Evolutionary conservation across 176 grass and related monocot genomes (phyloP), one percentile per base, ranked within the genome.

Genomic region (Guadua angustifolia): DNA sequence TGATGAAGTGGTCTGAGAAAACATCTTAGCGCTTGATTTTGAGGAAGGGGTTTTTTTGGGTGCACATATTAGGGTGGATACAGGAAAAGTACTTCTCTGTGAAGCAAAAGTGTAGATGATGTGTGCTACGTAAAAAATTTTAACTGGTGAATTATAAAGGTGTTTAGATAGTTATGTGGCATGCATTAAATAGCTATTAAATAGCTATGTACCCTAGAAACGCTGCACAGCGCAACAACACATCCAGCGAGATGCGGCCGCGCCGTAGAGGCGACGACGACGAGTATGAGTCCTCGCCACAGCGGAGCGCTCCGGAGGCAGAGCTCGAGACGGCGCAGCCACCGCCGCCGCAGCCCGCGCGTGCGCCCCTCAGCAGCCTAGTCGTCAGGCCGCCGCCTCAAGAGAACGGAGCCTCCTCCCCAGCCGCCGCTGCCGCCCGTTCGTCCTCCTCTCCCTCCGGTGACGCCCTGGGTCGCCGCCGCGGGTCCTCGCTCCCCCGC

Each of bases 221-320:
- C 32, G 43, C 42, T 13, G 77, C 65, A 33, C 75, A 52, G 32
- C 86, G 60, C 75, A 24, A 35, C 84, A 0, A 15, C 67, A 39
- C 43, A 3, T 46, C 51, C 22, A 12, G 22, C 69, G 47, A 21
- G 89, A 91, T 91, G 89, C 74, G 89, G 72, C 89, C 89, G 21
- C 89, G 89, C 22, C 66, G 78, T 40, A 79, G 86, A 21, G 89
- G 86, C 4, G 78, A 82, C 84, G 84, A 90, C 10, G 89, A 89
- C 10, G 78, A 86, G 46, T 80, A 82, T 45, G 83, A 86, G 38
- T 45, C 59, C 71, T 78, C 88, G 16, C 78, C 83, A 46, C 77
- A 50, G 19, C 78, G 56, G 47, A 71, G 14, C 25, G 42, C 65
- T 63, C 13, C 35, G 53, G 82, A 17, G 50, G 40, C 11, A 11